Conservation (phyloP, 352 stramenopile species). For the Globisporangium splendens region DNA sequence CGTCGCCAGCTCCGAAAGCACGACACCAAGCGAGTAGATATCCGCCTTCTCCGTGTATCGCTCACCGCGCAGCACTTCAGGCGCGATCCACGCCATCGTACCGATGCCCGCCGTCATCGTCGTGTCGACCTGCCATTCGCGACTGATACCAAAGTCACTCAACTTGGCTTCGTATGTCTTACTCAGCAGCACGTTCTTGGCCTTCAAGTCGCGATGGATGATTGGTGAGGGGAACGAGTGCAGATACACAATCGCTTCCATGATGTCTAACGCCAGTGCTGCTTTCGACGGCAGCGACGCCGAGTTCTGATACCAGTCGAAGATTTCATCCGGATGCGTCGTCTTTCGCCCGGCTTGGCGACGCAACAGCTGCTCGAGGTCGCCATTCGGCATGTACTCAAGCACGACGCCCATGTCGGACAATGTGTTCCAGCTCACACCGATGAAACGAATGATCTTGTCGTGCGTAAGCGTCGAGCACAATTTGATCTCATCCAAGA, state of each 20-base stretch:
- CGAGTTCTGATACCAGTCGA: slow-evolving; percentile 66
- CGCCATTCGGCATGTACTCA: slow-evolving; percentile 76
- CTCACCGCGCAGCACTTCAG: slow-evolving; percentile 72
- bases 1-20: slow-evolving; percentile 73
- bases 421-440: slow-evolving; percentile 85
- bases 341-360: slow-evolving; percentile 38
- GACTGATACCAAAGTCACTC: slow-evolving; percentile 81
- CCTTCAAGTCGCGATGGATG: slow-evolving; percentile 79
- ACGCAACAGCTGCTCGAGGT: slow-evolving; percentile 71
- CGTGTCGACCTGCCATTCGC: slow-evolving; percentile 69
- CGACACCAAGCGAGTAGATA: slow-evolving; percentile 85
- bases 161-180: slow-evolving; percentile 70
- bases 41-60: slow-evolving; percentile 84
- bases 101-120: slow-evolving; percentile 85
- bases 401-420: slow-evolving; percentile 78
- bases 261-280: slow-evolving; percentile 62
- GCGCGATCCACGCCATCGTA: slow-evolving; percentile 84
- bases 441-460: slow-evolving; percentile 80
- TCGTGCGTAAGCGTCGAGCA: slow-evolving; percentile 72
- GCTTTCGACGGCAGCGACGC: slow-evolving; percentile 42
- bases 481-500: slow-evolving; percentile 85
- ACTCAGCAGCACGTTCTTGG: slow-evolving; percentile 73
- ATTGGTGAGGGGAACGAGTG: slow-evolving; percentile 81
- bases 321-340: slow-evolving; percentile 37
- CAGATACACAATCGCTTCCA: slow-evolving; percentile 80